A percentile compares a stretch with the other conserved stretches of the same genome.
Conservation (phyloP, 768 basidiomycete species). For the Kockovaella imperatae region DNA sequence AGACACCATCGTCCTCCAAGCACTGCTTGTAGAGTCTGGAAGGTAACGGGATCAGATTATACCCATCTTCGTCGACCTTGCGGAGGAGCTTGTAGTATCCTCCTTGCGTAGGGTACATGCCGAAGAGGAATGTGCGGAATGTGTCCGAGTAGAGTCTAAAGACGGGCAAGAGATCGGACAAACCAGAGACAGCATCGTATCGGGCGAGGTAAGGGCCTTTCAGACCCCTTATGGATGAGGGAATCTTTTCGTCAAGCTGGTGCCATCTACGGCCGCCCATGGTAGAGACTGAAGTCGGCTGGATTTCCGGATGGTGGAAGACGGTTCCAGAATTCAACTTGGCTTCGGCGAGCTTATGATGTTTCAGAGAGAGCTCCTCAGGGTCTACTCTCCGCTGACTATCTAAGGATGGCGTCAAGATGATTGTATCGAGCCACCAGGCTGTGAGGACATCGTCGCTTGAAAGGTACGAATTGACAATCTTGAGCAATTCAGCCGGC, state of each 20-base stretch:
- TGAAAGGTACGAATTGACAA: neutral
- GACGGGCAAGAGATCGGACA: slow-evolving; percentile 4
- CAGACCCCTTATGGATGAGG: no score
- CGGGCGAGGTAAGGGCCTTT: slow-evolving; percentile 2
- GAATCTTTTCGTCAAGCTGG: no score
- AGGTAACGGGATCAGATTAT: slow-evolving; percentile 49
- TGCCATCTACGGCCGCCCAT: no score
- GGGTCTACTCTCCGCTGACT: neutral
- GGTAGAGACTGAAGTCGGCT: no score
- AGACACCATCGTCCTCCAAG: slow-evolving; percentile 4
- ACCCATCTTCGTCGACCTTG: slow-evolving; percentile 8
- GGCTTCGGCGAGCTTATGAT: no score
- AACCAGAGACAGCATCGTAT: no score
- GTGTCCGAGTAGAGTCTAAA: slow-evolving; percentile 12
- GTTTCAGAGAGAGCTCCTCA: no score
- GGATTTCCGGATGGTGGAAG: no score
- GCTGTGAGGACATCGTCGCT: slow-evolving; percentile 4
- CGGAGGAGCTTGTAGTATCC: neutral
- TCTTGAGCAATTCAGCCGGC: neutral
- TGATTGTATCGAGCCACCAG: neutral
- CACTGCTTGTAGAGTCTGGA: slow-evolving; percentile 48
- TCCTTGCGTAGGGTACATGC: slow-evolving; percentile 8
- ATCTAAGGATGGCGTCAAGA: neutral
- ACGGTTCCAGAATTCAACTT: no score
- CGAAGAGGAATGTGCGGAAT: slow-evolving; percentile 12